These are phyloP conservation scores for Phytophthora pluvialis DNA, from an alignment of 352 stramenopile genomes.

Conservation along the genomic window DNA sequence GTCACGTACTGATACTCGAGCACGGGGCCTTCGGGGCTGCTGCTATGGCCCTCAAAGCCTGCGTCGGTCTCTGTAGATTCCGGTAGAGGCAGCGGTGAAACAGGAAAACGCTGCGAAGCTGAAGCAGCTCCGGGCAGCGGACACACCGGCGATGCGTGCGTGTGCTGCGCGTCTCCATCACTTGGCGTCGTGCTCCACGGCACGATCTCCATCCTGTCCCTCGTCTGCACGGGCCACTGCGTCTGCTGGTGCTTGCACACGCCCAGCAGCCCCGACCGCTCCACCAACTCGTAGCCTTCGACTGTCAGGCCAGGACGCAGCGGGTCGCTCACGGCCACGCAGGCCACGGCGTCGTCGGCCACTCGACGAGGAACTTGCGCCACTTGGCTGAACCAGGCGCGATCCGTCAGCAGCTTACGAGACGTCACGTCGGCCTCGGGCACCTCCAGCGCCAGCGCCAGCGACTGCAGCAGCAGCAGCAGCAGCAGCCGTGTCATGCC, in stretches of 20 bases:
- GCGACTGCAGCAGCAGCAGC: constrained; percentile 17
- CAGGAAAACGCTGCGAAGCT: constrained; percentile 12
- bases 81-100: constrained; percentile 27
- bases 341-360: constrained; percentile 28
- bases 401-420: constrained; percentile 51
- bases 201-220: constrained; percentile 33
- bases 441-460: constrained; percentile 14
- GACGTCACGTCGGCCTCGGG: constrained; percentile 18
- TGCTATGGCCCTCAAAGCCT: neutral
- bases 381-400: constrained; percentile 57
- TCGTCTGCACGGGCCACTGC: constrained; percentile 31
- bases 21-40: constrained; percentile 49
- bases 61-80: constrained; percentile 8
- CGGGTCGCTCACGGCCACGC: constrained; percentile 40
- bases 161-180: neutral
- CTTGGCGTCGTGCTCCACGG: constrained; percentile 16
- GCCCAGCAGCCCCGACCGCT: constrained; percentile 66
- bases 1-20: constrained; percentile 76
- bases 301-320: constrained; percentile 49
- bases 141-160: constrained; percentile 26
- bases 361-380: constrained; percentile 37
- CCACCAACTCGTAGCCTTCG: constrained; percentile 77
- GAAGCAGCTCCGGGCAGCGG: constrained; percentile 26
- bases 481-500: constrained; percentile 20
- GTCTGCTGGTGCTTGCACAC: constrained; percentile 60